Base-by-base conservation (phyloP, 1,284 basidiomycete genomes). In the Entoloma clypeatum region DNA sequence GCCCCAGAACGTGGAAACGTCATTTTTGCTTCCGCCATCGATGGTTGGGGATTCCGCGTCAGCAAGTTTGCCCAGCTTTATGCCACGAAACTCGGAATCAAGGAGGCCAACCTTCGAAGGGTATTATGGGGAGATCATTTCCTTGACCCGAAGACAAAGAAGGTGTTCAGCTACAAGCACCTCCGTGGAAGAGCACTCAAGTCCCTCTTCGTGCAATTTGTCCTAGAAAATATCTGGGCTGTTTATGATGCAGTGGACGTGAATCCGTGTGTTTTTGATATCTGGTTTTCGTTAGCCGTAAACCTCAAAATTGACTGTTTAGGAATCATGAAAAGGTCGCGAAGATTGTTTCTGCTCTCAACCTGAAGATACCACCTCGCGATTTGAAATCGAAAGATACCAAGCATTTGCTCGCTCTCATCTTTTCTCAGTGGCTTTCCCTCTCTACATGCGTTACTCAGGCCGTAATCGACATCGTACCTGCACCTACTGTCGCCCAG, bases 121-220 rank as follows among this genome's bases (percentile, higher is more conserved):
- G 92, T 94, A 5, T 71, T 99, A 2, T 99, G 96, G 96, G 96
- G 96, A 1, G 94, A 99, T 63, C 99, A 86, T 63, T 99, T 89
- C 67, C 74, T 99, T 43, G 96, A 99, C 61, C 91, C 95, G 0
- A 99, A 98, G 71, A 87, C 88, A 36, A 99, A 97, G 67, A 78
- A 84, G 47, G 89, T 98, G 16, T 85, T 99, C 56, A 89, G 86
- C 51, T 75, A 92, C 59, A 96, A 95, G 64, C 89, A 93, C 62
- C 75, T 95, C 43, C 81, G 80, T 48, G 91, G 91, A 13, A 79
- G 92, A 17, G 74, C 77, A 22, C 67, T 99, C 56, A 99, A 98
- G 68, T 92, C 94, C n/a, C 74, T 99, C 36, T 99, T 99, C 59
- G 96, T 98, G 4, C 94, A 98, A 65, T 97, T 99, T 55, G 86